Evolutionary conservation across 2,329 filamentous ascomycete species (phyloP).

Genomic region (Neonectria punicea): DNA sequence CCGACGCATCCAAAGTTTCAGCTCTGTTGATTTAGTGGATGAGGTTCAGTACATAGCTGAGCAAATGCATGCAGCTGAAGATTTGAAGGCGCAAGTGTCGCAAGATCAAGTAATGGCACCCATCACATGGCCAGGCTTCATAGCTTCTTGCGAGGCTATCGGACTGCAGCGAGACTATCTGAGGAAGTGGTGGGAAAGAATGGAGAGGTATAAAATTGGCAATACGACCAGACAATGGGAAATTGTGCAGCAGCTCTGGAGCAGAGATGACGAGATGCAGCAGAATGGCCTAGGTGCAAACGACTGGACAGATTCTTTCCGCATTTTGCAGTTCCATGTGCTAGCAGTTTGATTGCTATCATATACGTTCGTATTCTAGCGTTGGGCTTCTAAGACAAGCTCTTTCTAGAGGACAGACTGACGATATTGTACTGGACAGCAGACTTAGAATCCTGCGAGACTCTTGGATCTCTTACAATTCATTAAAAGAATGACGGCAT

Average conservation of each 20-base stretch:
- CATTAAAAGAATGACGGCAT: too few relatives aligned
- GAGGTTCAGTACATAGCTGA: conserved; percentile 1
- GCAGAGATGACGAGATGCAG: conserved; percentile 13
- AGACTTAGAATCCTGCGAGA: too few relatives aligned
- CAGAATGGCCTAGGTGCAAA: neutral
- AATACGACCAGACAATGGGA: conserved; percentile 23
- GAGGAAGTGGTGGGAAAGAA: conserved; percentile 22
- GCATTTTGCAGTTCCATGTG: conserved; percentile 1
- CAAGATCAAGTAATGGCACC: neutral
- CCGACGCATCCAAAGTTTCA: conserved; percentile 12
- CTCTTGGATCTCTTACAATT: too few relatives aligned
- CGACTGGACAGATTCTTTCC: conserved; percentile 11
- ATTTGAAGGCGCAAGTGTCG: neutral
- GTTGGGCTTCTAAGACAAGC: too few relatives aligned
- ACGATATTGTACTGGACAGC: too few relatives aligned
- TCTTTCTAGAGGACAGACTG: too few relatives aligned
- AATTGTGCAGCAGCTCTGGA: conserved; percentile 24
- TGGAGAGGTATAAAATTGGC: conserved; percentile 22
- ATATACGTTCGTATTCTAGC: too few relatives aligned
- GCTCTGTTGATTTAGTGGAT: neutral
- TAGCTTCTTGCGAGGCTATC: conserved; percentile 21
- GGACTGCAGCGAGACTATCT: conserved; percentile 5
- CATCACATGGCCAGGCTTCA: conserved; percentile 19
- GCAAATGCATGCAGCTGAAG: conserved; percentile 18
- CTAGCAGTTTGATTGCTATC: conserved; percentile 14